Conservation (phyloP, 108 stramenopile genomes). For the Conticribra guillardii region DNA sequence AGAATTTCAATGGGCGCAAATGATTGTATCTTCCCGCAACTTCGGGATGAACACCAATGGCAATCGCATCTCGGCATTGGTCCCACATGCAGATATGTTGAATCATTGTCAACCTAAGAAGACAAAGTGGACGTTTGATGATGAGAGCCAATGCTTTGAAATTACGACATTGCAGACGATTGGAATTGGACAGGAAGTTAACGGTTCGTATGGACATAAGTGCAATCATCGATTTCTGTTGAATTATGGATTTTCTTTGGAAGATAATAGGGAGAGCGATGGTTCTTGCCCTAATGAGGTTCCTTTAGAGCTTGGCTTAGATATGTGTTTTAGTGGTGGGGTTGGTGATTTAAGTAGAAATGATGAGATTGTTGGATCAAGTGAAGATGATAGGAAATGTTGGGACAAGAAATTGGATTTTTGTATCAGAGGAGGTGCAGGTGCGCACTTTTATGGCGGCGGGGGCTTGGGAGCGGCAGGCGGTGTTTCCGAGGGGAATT, state of each 20-base stretch:
- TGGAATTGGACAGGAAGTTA: conserved; percentile 88
- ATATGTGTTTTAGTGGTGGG: too few species aligned
- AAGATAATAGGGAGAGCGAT: conserved; percentile 96
- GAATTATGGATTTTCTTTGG: conserved; percentile 99
- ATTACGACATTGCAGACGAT: conserved; percentile 92
- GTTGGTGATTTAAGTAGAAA: too few species aligned
- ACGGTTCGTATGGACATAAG: conserved; percentile 99
- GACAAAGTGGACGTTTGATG: conserved; percentile 99
- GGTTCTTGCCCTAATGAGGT: conserved; percentile 99
- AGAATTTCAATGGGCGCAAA: conserved; percentile 99
- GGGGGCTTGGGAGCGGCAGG: background rate
- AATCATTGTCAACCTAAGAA: conserved; percentile 99
- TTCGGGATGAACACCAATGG: conserved; percentile 97
- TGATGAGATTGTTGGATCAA: too few species aligned
- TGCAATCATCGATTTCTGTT: conserved; percentile 99
- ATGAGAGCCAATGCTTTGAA: conserved; percentile 95
- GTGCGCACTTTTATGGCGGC: background rate
- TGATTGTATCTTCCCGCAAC: conserved; percentile 97
- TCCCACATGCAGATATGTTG: conserved; percentile 99
- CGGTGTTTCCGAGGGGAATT: conserved; percentile 7
- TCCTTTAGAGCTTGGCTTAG: conserved; percentile 74
- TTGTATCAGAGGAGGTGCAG: conserved; percentile 87
- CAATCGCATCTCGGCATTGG: conserved; percentile 93
- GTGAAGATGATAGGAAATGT: conserved; percentile 13
- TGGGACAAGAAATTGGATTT: conserved; percentile 78